Evolutionary conservation across 208 protist species (phyloP).

Genomic region (Acanthamoeba rhysodes): DNA sequence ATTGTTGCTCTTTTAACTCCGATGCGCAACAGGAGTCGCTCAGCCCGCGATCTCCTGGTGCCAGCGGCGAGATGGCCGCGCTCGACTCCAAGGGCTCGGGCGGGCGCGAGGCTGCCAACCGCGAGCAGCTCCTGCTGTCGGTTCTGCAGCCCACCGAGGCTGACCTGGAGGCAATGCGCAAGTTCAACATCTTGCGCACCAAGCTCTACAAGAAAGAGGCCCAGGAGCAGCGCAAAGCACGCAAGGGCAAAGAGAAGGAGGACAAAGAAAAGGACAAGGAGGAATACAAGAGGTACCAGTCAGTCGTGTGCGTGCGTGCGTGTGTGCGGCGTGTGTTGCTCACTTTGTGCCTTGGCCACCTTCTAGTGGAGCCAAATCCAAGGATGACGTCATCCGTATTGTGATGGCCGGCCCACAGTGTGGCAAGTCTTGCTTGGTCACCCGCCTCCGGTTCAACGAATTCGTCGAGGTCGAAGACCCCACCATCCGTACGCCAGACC

Average conservation of each 20-base stretch:
- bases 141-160: background rate
- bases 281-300: background rate
- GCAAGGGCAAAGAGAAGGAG: background rate
- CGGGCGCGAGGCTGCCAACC: background rate
- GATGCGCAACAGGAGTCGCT: background rate
- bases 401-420: slow-evolving; percentile 13
- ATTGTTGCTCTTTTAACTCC: background rate
- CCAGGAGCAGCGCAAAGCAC: slow-evolving; percentile 9
- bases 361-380: background rate
- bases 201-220: slow-evolving; percentile 42
- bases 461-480: slow-evolving; percentile 10
- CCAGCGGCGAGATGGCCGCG: background rate
- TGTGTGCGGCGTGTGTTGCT: no score
- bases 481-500: slow-evolving; percentile 7
- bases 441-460: background rate
- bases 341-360: background rate
- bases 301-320: no score
- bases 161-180: slow-evolving; percentile 15
- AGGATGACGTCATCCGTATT: background rate
- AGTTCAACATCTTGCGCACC: background rate
- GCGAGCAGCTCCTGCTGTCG: slow-evolving; percentile 12
- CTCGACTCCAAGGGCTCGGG: slow-evolving; percentile 14
- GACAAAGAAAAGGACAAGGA: background rate
- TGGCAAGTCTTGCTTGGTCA: slow-evolving; percentile 22
- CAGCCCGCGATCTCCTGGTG: background rate